Conservation (phyloP, 257 asterid genomes). For the Solanum dulcamara region DNA sequence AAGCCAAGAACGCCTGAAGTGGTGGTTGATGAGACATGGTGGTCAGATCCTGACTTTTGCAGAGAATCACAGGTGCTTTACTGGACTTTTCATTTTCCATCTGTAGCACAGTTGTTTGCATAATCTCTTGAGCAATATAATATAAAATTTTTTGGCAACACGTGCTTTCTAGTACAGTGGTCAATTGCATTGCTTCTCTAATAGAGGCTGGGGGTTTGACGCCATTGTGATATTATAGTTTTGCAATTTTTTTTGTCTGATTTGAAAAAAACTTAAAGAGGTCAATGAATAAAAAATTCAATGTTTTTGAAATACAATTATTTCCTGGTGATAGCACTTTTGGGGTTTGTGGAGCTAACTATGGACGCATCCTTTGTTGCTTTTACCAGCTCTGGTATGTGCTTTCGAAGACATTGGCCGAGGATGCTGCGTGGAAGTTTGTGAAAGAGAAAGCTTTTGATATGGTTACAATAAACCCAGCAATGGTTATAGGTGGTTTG, state of each 20-base stretch:
- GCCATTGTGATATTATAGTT: neutral
- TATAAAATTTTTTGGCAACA: neutral
- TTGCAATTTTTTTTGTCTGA: neutral
- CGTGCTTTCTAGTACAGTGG: neutral
- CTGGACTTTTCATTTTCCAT: neutral
- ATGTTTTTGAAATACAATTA: too few species aligned
- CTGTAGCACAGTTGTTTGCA: neutral
- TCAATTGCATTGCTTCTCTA: neutral
- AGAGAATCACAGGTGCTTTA: constrained; percentile 28
- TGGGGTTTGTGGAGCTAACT: neutral
- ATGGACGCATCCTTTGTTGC: neutral
- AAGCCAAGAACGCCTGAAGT: constrained; percentile 60
- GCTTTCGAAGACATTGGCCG: constrained; percentile 59
- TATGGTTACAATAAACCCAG: constrained; percentile 41
- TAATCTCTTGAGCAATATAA: neutral
- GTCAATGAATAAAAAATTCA: too few species aligned
- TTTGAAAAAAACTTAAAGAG: too few species aligned
- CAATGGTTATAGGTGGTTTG: constrained; percentile 39
- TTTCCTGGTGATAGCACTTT: neutral
- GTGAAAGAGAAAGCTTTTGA: constrained; percentile 16
- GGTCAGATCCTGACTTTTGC: constrained; percentile 49
- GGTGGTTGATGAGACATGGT: constrained; percentile 70
- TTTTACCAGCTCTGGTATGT: constrained; percentile 27
- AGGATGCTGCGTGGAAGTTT: constrained; percentile 56
- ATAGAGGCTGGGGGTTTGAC: neutral